These are phyloP conservation scores for Phytophthora aleatoria DNA, from an alignment of 352 stramenopile genomes.

Conservation along the genomic window DNA sequence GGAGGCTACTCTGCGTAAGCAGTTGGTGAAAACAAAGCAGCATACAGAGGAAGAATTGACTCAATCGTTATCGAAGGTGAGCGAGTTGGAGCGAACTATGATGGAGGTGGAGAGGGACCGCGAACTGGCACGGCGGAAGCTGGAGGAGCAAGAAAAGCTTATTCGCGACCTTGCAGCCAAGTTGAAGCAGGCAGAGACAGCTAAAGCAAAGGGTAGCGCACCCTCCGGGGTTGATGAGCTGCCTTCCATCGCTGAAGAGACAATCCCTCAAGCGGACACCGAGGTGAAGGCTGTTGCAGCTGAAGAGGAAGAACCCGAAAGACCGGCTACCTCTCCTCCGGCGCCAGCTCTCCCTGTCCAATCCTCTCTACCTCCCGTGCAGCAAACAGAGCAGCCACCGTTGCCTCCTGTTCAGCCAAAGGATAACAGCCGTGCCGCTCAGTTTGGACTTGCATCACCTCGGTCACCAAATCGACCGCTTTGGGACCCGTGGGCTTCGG, in stretches of 20 bases:
- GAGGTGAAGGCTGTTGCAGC: not conserved
- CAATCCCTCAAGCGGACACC: constrained; percentile 6
- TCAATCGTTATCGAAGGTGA: constrained; percentile 47
- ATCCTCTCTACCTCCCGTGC: not conserved
- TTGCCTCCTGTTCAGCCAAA: constrained; percentile 8
- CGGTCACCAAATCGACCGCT: constrained; percentile 38
- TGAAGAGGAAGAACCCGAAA: not conserved
- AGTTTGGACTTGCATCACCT: constrained; percentile 37
- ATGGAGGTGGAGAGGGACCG: constrained; percentile 44
- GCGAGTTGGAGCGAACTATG: constrained; percentile 50
- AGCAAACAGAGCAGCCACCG: constrained; percentile 1
- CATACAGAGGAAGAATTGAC: constrained; percentile 58
- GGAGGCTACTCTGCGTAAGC: constrained; percentile 59
- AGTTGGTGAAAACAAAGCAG: constrained; percentile 61
- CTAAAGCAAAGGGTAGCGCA: constrained; percentile 16
- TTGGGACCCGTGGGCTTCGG: constrained; percentile 54
- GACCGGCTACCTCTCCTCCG: not conserved
- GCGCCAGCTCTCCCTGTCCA: not conserved
- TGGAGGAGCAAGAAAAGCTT: constrained; percentile 49
- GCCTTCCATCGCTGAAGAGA: constrained; percentile 33
- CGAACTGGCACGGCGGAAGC: constrained; percentile 34
- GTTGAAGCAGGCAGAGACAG: constrained; percentile 34
- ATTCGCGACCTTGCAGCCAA: constrained; percentile 47
- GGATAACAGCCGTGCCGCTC: constrained; percentile 9
- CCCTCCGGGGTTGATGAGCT: constrained; percentile 25